These are phyloP conservation scores for Fraxinus quadrangulata DNA, from an alignment of 257 asterid genomes.

Conservation along the genomic window DNA sequence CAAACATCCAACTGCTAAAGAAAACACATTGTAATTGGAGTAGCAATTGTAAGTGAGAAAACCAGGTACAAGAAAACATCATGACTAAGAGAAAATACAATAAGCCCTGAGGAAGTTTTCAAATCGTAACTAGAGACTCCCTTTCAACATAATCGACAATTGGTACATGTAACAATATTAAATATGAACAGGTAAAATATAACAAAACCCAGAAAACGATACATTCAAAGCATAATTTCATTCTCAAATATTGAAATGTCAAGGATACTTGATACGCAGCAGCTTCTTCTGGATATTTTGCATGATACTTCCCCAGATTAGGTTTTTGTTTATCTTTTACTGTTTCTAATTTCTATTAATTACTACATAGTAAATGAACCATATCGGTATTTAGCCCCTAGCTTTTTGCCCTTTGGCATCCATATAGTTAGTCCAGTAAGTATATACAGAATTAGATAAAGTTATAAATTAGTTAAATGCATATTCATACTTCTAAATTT, in stretches of 20 bases:
- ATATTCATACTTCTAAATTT: not conserved
- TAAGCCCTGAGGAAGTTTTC: not conserved
- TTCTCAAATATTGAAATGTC: not conserved
- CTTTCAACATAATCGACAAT: not conserved
- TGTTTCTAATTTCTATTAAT: not conserved
- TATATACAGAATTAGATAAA: not conserved
- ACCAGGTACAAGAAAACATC: not conserved
- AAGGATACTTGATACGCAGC: not conserved
- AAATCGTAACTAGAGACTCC: not conserved
- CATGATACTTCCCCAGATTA: not conserved
- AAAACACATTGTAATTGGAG: not conserved
- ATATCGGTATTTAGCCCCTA: not conserved
- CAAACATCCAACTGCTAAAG: constrained; percentile 53
- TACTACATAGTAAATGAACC: not conserved
- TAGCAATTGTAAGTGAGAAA: not conserved
- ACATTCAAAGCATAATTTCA: not conserved
- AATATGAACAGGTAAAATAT: not conserved
- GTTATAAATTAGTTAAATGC: not conserved
- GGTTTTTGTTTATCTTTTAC: not conserved
- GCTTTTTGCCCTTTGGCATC: not conserved
- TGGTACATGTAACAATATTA: not conserved
- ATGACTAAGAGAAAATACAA: not conserved
- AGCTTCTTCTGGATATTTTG: not conserved
- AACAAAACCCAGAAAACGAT: not conserved
- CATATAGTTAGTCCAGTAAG: not conserved